phyloP scores from a whole-genome alignment of 192 early-diverging fungal genomes.

The Backusella macrospora region DNA sequence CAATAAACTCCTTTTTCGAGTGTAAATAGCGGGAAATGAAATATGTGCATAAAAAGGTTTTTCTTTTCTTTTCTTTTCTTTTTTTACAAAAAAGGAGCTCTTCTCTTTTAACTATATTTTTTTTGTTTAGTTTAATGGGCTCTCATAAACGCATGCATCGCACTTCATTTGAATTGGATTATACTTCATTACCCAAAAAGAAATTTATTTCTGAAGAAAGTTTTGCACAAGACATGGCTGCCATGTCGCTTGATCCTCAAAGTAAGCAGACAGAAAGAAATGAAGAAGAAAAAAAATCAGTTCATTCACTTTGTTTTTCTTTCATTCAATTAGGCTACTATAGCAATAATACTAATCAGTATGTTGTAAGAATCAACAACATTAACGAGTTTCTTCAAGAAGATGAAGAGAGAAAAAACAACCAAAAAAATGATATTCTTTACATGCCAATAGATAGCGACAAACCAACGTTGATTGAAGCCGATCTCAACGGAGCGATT shows the following conservation, averaged over 20 bases:
- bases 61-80: background rate
- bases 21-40: no score
- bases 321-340: background rate
- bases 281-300: background rate
- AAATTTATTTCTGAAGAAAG: slow-evolving; percentile 30
- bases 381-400: slow-evolving; percentile 27
- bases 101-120: background rate
- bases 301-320: background rate
- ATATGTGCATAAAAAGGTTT: no score
- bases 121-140: background rate
- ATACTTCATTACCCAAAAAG: slow-evolving; percentile 16
- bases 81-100: background rate
- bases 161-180: slow-evolving; percentile 14
- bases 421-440: slow-evolving; percentile 5
- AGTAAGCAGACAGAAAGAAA: background rate
- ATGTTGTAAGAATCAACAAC: slow-evolving; percentile 18
- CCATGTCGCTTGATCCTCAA: slow-evolving; percentile 34
- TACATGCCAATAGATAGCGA: background rate
- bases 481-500: background rate
- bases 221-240: slow-evolving; percentile 35
- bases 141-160: slow-evolving; percentile 8
- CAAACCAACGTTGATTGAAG: slow-evolving; percentile 3
- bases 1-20: no score
- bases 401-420: slow-evolving; percentile 17
- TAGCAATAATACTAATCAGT: background rate